Evolutionary conservation across 1,284 basidiomycete species (phyloP).

Genomic region (Hemileia vastatrix): DNA sequence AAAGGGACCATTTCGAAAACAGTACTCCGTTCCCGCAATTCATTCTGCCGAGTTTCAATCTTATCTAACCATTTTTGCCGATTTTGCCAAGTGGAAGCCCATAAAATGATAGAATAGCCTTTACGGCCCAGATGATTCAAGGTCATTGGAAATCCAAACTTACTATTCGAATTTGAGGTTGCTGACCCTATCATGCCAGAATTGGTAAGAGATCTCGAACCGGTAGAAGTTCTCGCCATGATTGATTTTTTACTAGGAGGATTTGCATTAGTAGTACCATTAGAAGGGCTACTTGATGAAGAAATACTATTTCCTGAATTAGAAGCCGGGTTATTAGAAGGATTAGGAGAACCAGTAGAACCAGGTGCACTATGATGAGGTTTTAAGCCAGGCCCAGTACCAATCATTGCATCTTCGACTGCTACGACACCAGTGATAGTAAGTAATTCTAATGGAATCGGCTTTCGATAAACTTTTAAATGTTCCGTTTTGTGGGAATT

Average conservation of each 20-base stretch:
- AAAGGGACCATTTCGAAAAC: conserved; percentile 80
- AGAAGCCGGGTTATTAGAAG: conserved; percentile 22
- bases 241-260: conserved; percentile 47
- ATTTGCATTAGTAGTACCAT: conserved; percentile 2
- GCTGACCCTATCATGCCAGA: conserved; percentile 18
- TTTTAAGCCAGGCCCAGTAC: no score
- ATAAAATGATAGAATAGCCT: conserved; percentile 83
- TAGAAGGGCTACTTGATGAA: background rate
- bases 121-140: conserved; percentile 88
- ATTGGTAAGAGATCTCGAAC: conserved; percentile 23
- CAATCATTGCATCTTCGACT: no score
- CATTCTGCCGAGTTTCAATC: conserved; percentile 80
- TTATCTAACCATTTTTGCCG: conserved; percentile 91
- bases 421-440: conserved; percentile 71
- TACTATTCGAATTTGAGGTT: conserved; percentile 56
- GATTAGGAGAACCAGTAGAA: no score
- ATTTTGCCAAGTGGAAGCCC: conserved; percentile 74
- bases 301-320: background rate
- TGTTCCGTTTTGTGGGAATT: conserved; percentile 79
- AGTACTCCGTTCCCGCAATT: conserved; percentile 69
- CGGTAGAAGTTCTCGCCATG: conserved; percentile 47
- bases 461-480: conserved; percentile 88
- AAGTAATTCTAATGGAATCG: conserved; percentile 89
- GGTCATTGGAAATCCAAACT: conserved; percentile 82
- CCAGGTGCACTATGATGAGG: no score